phyloP scores from a whole-genome alignment of 257 asterid genomes.

The Solanum tarijense region DNA sequence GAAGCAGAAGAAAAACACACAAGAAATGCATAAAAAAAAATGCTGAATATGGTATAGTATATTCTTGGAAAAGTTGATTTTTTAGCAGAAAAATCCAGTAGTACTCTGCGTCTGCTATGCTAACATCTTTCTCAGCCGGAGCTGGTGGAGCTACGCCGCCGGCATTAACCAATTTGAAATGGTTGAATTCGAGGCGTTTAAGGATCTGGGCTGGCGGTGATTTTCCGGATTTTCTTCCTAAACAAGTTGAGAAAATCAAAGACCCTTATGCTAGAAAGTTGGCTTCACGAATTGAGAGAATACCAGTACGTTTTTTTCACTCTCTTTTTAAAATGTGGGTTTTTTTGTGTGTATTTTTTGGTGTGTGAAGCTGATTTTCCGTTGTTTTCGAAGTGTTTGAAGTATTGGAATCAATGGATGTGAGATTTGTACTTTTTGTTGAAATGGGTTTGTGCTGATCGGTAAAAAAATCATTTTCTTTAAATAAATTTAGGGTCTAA shows the following conservation, averaged over 20 bases:
- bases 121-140: not conserved
- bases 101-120: not conserved
- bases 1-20: not conserved
- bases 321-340: not conserved
- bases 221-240: conserved; percentile 34
- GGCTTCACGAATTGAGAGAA: conserved; percentile 60
- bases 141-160: not conserved
- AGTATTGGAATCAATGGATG: not conserved
- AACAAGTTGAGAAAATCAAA: conserved; percentile 35
- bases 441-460: not conserved
- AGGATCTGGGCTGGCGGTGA: conserved; percentile 14
- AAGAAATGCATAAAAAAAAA: not conserved
- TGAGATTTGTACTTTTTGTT: not conserved
- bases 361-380: not conserved
- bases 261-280: conserved; percentile 62
- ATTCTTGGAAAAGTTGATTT: not conserved
- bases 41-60: not conserved
- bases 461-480: not conserved
- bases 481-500: not conserved
- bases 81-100: not conserved
- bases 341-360: too few relatives aligned
- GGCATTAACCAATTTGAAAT: not conserved
- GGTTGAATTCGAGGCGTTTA: conserved; percentile 7
- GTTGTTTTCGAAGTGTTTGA: not conserved
- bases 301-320: conserved; percentile 32